These are phyloP conservation scores for Chaetomiaceae sp. DNA, from an alignment of 2,329 filamentous ascomycete genomes.

Conservation along the genomic window DNA sequence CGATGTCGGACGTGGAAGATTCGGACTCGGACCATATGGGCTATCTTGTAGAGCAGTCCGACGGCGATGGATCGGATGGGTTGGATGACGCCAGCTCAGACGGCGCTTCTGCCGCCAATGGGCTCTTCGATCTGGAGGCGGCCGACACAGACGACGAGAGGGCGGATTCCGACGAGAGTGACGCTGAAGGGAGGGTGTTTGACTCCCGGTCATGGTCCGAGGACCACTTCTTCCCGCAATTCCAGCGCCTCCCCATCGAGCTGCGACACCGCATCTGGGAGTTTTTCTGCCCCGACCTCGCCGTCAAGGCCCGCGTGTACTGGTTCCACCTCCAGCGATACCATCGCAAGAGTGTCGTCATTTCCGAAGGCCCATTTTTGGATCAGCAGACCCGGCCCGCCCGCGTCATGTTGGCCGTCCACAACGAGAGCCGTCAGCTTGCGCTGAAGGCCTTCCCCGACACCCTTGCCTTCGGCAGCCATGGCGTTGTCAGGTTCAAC, in stretches of 20 bases:
- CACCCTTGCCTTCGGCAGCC: constrained; percentile 22
- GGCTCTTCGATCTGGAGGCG: constrained; percentile 32
- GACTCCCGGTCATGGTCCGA: constrained; percentile 1
- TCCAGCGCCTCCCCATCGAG: constrained; percentile 33
- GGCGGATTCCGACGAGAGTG: constrained; percentile 10
- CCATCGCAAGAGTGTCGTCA: neutral
- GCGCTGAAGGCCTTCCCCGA: constrained; percentile 33
- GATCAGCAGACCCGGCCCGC: constrained; percentile 30
- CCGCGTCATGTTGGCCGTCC: constrained; percentile 30
- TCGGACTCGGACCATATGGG: constrained; percentile 14
- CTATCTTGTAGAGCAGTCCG: constrained; percentile 1
- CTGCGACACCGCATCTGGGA: constrained; percentile 36
- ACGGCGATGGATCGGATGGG: constrained; percentile 18
- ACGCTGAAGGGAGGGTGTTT: neutral
- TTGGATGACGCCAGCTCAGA: constrained; percentile 6
- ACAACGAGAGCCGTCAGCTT: constrained; percentile 32
- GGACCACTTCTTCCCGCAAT: constrained; percentile 32
- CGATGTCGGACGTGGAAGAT: constrained; percentile 16
- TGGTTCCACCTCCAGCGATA: constrained; percentile 7
- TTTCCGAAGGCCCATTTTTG: constrained; percentile 25
- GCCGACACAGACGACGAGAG: constrained; percentile 26
- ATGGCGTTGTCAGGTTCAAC: constrained; percentile 28
- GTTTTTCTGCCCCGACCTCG: constrained; percentile 32
- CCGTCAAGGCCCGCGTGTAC: constrained; percentile 28
- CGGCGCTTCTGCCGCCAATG: neutral